These are phyloP conservation scores for Trichoderma endophyticum DNA, from an alignment of 2,329 filamentous ascomycete species.

Conservation along the genomic window DNA sequence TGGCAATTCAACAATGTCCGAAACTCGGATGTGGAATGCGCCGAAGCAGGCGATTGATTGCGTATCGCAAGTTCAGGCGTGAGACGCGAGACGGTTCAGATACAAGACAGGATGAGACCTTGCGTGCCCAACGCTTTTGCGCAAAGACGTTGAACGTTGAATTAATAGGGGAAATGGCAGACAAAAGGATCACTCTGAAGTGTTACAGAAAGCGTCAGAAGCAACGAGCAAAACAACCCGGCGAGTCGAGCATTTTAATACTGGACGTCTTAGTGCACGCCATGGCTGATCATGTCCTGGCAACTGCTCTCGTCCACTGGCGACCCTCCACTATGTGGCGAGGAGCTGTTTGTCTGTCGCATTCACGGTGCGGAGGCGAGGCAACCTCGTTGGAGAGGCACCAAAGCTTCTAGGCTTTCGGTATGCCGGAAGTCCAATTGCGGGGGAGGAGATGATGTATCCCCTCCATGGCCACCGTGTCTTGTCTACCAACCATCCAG, in stretches of 20 bases:
- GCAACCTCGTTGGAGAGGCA: conserved; percentile 9
- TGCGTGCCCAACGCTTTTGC: conserved; percentile 1
- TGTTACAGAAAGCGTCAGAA: background rate
- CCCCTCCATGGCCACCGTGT: background rate
- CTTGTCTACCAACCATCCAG: background rate
- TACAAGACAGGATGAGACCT: conserved; percentile 15
- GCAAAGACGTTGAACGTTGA: background rate
- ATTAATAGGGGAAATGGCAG: background rate
- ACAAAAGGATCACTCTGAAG: background rate
- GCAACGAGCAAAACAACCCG: background rate
- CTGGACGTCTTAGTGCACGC: background rate
- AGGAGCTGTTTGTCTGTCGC: background rate
- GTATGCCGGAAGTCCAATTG: conserved; percentile 16
- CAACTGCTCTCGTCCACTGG: conserved; percentile 28
- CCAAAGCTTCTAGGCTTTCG: conserved; percentile 8
- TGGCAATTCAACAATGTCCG: background rate
- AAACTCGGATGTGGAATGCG: background rate
- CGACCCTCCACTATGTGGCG: conserved; percentile 29
- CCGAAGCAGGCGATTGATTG: background rate
- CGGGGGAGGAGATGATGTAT: conserved; percentile 18
- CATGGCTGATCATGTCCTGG: conserved; percentile 11
- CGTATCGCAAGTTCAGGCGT: background rate
- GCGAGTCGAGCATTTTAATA: conserved; percentile 17
- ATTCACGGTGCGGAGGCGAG: conserved; percentile 14
- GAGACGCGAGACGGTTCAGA: conserved; percentile 5